Conservation (phyloP, 345 rosid species). For the Geranium brycei region DNA sequence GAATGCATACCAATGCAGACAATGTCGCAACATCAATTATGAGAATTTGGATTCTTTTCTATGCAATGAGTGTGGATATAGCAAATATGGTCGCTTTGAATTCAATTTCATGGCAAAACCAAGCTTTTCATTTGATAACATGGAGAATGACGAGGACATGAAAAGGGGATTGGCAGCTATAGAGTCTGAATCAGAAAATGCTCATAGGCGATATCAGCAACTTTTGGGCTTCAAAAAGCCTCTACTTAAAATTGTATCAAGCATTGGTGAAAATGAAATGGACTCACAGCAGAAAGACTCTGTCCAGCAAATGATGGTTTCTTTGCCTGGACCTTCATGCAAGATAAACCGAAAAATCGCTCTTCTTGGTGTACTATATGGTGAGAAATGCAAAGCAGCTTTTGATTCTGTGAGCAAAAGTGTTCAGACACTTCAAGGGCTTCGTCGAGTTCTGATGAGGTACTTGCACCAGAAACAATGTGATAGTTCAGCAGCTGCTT, state of each 20-base stretch:
- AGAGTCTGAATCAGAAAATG: constrained; percentile 97
- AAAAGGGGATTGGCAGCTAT: constrained; percentile 94
- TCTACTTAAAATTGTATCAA: constrained; percentile 89
- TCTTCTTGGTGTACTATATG: constrained; percentile 94
- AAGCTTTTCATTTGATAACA: constrained; percentile 87
- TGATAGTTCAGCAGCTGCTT: constrained; percentile 38
- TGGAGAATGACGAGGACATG: constrained; percentile 99
- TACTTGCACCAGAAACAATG: constrained; percentile 89
- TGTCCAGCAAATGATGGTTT: constrained; percentile 99
- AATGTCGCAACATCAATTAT: constrained; percentile 95
- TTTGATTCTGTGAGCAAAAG: constrained; percentile 99
- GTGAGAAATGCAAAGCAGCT: constrained; percentile 99
- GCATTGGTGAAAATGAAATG: constrained; percentile 97
- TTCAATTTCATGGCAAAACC: constrained; percentile 98
- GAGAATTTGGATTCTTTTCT: constrained; percentile 95
- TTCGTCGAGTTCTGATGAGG: constrained; percentile 88
- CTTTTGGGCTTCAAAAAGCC: constrained; percentile 98
- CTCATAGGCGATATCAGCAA: constrained; percentile 98
- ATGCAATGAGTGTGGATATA: constrained; percentile 95
- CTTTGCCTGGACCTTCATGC: constrained; percentile 94
- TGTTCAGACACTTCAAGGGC: constrained; percentile 96
- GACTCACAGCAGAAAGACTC: constrained; percentile 97
- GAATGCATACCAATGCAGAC: constrained; percentile 99
- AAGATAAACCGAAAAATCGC: constrained; percentile 96
- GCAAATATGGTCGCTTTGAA: constrained; percentile 98